A percentile compares a stretch with the other conserved stretches of the same genome.
phyloP scores from a whole-genome alignment of 257 asterid genomes.

The Jacaranda mimosifolia region DNA sequence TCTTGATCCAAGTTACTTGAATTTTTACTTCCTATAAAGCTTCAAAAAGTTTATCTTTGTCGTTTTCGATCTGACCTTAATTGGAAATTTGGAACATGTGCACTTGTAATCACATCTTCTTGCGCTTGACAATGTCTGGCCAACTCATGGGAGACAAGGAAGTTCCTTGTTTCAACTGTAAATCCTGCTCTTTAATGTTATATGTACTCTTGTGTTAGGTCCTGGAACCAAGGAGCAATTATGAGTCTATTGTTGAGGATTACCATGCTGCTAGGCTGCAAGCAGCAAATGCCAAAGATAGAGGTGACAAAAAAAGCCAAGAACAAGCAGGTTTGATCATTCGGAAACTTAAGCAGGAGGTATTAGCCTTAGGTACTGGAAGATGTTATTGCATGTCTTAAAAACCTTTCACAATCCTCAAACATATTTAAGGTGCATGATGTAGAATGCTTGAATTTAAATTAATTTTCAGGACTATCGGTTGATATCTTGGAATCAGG shows the following conservation, averaged over 20 bases:
- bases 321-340: conserved; percentile 77
- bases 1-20: conserved; percentile 27
- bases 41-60: conserved; percentile 4
- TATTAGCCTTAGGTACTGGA: conserved; percentile 78
- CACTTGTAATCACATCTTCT: conserved; percentile 3
- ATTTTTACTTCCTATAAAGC: conserved; percentile 18
- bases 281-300: conserved; percentile 84
- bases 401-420: conserved; percentile 27
- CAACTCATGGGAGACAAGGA: conserved; percentile 24
- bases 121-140: conserved; percentile 1
- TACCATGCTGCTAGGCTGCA: conserved; percentile 85
- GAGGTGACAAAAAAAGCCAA: conserved; percentile 83
- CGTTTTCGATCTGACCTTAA: conserved; percentile 8
- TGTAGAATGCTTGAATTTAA: conserved; percentile 30
- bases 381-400: conserved; percentile 37
- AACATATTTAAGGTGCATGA: conserved; percentile 33
- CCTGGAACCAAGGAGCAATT: conserved; percentile 61
- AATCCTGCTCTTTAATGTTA: conserved; percentile 27
- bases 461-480: conserved; percentile 69
- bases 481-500: conserved; percentile 78
- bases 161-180: conserved; percentile 24
- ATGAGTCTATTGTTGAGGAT: conserved; percentile 73
- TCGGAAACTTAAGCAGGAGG: conserved; percentile 83
- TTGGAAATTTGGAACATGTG: conserved; percentile 6
- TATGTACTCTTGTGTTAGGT: conserved; percentile 53